Base-by-base conservation (phyloP, 225 moss, liverwort and hornwort species). In the Neckera pumila region DNA sequence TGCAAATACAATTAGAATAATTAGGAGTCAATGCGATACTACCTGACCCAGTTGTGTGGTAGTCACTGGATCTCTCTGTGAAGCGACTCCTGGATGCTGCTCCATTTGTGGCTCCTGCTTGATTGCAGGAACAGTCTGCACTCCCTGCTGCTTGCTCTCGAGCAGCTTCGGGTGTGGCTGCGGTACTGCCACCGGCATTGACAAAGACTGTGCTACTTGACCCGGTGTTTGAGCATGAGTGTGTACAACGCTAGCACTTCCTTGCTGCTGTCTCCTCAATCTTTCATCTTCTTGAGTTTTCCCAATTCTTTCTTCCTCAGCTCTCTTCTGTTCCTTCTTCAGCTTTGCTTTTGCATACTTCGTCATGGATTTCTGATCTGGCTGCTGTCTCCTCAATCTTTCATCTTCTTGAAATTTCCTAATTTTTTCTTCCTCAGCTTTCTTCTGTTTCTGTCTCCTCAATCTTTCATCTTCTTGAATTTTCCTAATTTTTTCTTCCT, bases 301-400 rank as follows among this genome's bases (percentile, higher is more conserved):
- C 82, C 91, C 87, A 53, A 78, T 43, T 84, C 91, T 95, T 89
- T 97, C 97, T 89, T 98, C 98, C 86, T 99, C 96, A n/a, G 91
- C 93, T 90, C 91, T 96, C 90, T 91, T 97, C 88, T 95, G 94
- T 86, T 95, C 94, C 85, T 90, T 96, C 76, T 94, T 93, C 79
- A 96, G 93, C 88, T 99, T 99, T 51, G 90, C 91, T 79, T 88
- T 96, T 6, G 92, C 95, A 88, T 99, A 97, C 90, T 97, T 96
- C 23, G 96, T 79, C 58, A 51, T 51, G 51, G 51, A 15, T 51
- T 51, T 51, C 51, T 51, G 51, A 51, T 51, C 51, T 51, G 51
- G 91, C 83, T 92, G 93, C 54, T 91, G 88, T 80, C 93, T 95
- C 85, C 92, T 96, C 90, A 94, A 86, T 81, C 92, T 96, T 17